A percentile compares a stretch with the other conserved stretches of the same genome.
Conservation (phyloP, 345 rosid species). For the Pugionium dolabratum region DNA sequence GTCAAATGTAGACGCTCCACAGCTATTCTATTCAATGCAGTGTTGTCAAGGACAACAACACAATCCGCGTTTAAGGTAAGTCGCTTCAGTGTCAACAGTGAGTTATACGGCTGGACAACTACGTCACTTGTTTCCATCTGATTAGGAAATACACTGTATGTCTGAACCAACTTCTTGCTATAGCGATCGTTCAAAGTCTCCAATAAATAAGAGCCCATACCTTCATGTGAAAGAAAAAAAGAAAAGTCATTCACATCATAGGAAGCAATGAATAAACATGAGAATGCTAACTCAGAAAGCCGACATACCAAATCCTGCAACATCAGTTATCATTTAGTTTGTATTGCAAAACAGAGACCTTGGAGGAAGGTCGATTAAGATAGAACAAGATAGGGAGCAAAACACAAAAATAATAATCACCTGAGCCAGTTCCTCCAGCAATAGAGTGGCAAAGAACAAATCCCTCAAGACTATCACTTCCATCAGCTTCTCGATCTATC, state of each 20-base stretch:
- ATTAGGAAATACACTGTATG: conserved; percentile 96
- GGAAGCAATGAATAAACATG: conserved; percentile 17
- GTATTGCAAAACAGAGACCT: no score
- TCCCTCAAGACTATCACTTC: conserved; percentile 98
- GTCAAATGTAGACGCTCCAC: conserved; percentile 89
- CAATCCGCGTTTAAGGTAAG: conserved; percentile 93
- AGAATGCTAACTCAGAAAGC: neutral
- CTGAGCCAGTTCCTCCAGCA: conserved; percentile 99
- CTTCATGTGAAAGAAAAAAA: conserved; percentile 47
- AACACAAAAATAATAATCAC: conserved; percentile 14
- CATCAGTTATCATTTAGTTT: neutral
- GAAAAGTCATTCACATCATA: neutral
- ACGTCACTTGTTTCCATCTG: conserved; percentile 99
- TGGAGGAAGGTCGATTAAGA: no score
- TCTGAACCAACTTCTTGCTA: conserved; percentile 97
- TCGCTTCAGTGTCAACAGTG: conserved; percentile 90
- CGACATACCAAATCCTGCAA: conserved; percentile 4
- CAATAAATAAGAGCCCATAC: conserved; percentile 97
- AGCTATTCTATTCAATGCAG: conserved; percentile 91
- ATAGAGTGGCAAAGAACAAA: conserved; percentile 95
- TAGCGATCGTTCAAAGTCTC: conserved; percentile 97
- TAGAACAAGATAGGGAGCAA: no score
- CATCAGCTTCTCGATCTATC: conserved; percentile 99
- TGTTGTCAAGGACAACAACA: conserved; percentile 98
- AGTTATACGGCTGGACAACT: conserved; percentile 98